A percentile compares a stretch with the other conserved stretches of the same genome.
These are phyloP conservation scores for Penicillium vulpinum DNA, from an alignment of 2,329 filamentous ascomycete species.

Conservation along the genomic window DNA sequence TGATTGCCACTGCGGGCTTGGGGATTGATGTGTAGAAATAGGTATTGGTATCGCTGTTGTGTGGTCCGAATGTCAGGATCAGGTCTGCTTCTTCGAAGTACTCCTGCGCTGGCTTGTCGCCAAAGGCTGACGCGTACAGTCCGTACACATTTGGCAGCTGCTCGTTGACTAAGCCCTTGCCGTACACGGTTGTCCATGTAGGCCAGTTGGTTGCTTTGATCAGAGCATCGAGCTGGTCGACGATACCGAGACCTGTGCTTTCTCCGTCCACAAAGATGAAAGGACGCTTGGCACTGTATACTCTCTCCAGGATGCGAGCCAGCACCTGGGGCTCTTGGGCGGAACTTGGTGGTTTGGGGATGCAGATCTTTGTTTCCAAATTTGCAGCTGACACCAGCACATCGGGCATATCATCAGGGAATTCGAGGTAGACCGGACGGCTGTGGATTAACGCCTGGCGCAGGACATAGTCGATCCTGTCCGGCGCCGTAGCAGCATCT, in stretches of 20 bases:
- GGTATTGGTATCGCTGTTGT: slow-evolving; percentile 48
- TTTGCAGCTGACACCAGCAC: slow-evolving; percentile 22
- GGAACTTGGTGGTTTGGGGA: slow-evolving; percentile 15
- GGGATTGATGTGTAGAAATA: slow-evolving; percentile 79
- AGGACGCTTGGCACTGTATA: slow-evolving; percentile 50
- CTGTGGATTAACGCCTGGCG: slow-evolving; percentile 54
- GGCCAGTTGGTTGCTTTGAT: slow-evolving; percentile 49
- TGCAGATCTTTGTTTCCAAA: slow-evolving; percentile 17
- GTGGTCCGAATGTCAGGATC: slow-evolving; percentile 38
- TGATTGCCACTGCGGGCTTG: slow-evolving; percentile 73
- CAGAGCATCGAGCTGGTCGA: slow-evolving; percentile 46
- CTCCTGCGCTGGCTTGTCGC: slow-evolving; percentile 32
- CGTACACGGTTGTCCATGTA: slow-evolving; percentile 50
- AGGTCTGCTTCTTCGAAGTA: slow-evolving; percentile 44
- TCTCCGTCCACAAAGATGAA: slow-evolving; percentile 57
- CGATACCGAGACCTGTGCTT: slow-evolving; percentile 45
- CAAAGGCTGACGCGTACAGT: slow-evolving; percentile 49
- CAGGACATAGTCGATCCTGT: slow-evolving; percentile 55
- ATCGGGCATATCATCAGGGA: slow-evolving; percentile 56
- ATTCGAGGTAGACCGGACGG: slow-evolving; percentile 56
- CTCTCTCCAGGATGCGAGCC: slow-evolving; percentile 40
- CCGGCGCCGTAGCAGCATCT: slow-evolving; percentile 48
- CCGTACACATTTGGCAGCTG: slow-evolving; percentile 51
- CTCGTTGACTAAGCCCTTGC: slow-evolving; percentile 55
- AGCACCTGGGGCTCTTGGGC: slow-evolving; percentile 25